Conservation (phyloP, 768 basidiomycete species). For the Sistotremastrum niveocremeum region DNA sequence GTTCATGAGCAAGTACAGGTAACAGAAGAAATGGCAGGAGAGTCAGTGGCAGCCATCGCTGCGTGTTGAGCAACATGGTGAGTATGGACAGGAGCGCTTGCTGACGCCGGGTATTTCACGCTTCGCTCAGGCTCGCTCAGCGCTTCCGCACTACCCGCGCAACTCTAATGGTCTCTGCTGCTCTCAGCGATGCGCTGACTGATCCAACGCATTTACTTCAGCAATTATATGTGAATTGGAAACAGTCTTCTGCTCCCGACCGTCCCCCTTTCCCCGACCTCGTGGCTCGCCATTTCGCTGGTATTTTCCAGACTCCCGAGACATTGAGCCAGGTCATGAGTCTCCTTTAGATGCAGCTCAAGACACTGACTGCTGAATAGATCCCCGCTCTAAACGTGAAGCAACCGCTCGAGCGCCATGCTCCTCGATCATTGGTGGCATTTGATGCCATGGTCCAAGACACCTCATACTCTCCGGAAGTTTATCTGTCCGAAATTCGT, state of each 20-base stretch:
- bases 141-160: too few relatives aligned
- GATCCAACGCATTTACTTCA: conserved; percentile 36
- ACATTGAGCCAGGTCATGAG: too few relatives aligned
- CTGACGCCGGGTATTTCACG: too few relatives aligned
- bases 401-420: conserved; percentile 35
- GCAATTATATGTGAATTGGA: conserved; percentile 27
- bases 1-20: conserved; percentile 37
- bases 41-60: too few relatives aligned
- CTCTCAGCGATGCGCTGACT: conserved; percentile 33
- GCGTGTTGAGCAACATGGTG: too few relatives aligned
- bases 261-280: too few relatives aligned
- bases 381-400: conserved; percentile 41
- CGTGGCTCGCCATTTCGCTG: too few relatives aligned
- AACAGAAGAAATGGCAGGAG: conserved; percentile 4
- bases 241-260: neutral
- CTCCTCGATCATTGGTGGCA: conserved; percentile 44
- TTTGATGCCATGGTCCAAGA: conserved; percentile 78
- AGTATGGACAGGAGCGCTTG: too few relatives aligned
- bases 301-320: too few relatives aligned
- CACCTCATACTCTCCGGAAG: conserved; percentile 56
- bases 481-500: conserved; percentile 43
- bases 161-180: conserved; percentile 36
- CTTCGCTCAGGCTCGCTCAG: too few relatives aligned
- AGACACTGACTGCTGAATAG: conserved; percentile 17
- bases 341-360: too few relatives aligned